phyloP scores from a whole-genome alignment of 495 filamentous ascomycete genomes.

The Daldinia caldariorum region DNA sequence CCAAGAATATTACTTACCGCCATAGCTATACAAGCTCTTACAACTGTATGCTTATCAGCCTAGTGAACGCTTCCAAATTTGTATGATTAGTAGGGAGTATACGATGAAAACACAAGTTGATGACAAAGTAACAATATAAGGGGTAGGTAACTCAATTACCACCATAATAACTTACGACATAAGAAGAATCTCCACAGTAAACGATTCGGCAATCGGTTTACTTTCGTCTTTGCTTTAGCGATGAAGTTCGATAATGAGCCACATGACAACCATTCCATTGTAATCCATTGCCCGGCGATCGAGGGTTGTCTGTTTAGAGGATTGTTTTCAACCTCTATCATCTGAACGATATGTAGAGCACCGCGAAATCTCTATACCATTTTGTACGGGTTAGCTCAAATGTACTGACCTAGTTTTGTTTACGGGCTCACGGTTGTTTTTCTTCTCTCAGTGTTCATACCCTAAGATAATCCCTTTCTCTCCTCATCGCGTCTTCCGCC shows the following conservation, averaged over 20 bases:
- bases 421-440: no score
- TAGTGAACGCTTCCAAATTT: no score
- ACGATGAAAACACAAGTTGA: no score
- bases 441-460: neutral
- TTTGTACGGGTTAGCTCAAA: neutral
- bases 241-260: slow-evolving; percentile 15
- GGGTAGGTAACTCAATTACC: no score
- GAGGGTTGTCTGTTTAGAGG: neutral
- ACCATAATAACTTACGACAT: slow-evolving; percentile 26
- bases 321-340: neutral
- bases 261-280: slow-evolving; percentile 20
- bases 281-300: neutral
- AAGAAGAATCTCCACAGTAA: slow-evolving; percentile 35
- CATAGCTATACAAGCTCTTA: slow-evolving; percentile 25
- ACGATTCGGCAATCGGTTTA: slow-evolving; percentile 17
- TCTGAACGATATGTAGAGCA: slow-evolving; percentile 21
- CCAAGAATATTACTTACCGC: slow-evolving; percentile 15
- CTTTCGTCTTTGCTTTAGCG: neutral
- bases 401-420: neutral
- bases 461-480: neutral
- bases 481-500: neutral
- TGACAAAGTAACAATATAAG: no score
- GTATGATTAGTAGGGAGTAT: no score
- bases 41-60: slow-evolving; percentile 24
- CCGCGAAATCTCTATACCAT: slow-evolving; percentile 8